Conservation (phyloP, 2,329 filamentous ascomycete genomes). For the Stachybotrys chlorohalonatus region DNA sequence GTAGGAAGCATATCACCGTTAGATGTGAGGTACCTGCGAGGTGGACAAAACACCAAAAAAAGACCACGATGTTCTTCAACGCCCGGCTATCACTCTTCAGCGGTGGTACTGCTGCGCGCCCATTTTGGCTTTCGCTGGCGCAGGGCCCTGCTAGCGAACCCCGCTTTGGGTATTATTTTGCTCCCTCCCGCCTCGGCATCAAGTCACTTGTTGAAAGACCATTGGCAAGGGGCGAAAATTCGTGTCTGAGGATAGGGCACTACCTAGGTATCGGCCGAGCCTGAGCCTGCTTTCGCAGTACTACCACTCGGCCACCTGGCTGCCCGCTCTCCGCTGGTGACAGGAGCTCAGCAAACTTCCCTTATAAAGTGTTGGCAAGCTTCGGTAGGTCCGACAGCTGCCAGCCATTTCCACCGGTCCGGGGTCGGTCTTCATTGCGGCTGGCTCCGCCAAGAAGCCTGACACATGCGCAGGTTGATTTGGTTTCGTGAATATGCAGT, state of each 20-base stretch:
- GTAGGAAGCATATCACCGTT: neutral
- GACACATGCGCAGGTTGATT: no score
- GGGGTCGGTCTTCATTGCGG: no score
- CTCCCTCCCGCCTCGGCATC: conserved; percentile 11
- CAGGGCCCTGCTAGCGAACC: no score
- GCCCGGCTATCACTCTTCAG: conserved; percentile 13
- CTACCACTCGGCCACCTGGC: neutral
- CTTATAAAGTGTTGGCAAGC: neutral
- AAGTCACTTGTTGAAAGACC: neutral
- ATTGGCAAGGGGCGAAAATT: conserved; percentile 7
- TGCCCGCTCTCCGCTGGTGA: neutral
- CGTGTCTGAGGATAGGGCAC: neutral
- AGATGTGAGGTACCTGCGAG: neutral
- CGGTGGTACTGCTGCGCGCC: conserved; percentile 16
- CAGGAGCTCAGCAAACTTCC: neutral
- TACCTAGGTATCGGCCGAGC: no score
- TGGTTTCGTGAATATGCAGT: no score
- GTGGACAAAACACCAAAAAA: conserved; percentile 1
- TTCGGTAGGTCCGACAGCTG: neutral
- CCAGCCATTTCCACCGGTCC: no score
- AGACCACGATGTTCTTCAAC: conserved; percentile 1
- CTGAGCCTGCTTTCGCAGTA: neutral
- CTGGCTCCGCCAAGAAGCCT: no score
- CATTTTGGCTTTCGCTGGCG: conserved; percentile 1
- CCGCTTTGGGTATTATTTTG: conserved; percentile 15